Evolutionary conservation across 163 green algal genomes (phyloP).

Genomic region (Picocystis sp.): DNA sequence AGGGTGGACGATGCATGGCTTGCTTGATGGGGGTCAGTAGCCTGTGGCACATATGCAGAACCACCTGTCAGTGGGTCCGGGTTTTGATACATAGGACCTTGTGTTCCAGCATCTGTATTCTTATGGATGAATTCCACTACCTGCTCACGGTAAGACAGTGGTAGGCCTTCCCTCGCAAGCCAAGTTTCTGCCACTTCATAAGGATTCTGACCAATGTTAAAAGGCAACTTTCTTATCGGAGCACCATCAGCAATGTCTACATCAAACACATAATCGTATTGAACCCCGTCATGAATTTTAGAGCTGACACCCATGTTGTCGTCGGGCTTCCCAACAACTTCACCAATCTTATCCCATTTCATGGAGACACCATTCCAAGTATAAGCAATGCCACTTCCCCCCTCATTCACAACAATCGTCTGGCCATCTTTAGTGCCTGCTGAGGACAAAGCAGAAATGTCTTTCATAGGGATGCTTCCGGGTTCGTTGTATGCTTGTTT

Average conservation of each 20-base stretch:
- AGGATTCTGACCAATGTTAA: constrained; percentile 70
- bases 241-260: constrained; percentile 71
- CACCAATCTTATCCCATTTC: constrained; percentile 70
- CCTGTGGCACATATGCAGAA: constrained; percentile 19
- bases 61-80: constrained; percentile 23
- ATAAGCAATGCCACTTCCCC: constrained; percentile 48
- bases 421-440: constrained; percentile 60
- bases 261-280: constrained; percentile 88
- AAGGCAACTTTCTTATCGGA: constrained; percentile 53
- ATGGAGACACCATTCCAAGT: constrained; percentile 40
- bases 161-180: constrained; percentile 61
- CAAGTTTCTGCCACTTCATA: constrained; percentile 77
- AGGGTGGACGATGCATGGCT: too few relatives aligned
- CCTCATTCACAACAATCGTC: constrained; percentile 43
- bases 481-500: background rate
- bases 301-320: constrained; percentile 15
- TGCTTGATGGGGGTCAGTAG: background rate
- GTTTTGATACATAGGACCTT: constrained; percentile 49
- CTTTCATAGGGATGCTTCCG: constrained; percentile 33
- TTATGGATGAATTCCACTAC: constrained; percentile 82
- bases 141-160: constrained; percentile 48
- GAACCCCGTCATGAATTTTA: constrained; percentile 23
- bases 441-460: constrained; percentile 37
- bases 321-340: constrained; percentile 40
- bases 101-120: constrained; percentile 38